Base-by-base conservation (phyloP, 768 basidiomycete species). In the Leccinum variicolor region DNA sequence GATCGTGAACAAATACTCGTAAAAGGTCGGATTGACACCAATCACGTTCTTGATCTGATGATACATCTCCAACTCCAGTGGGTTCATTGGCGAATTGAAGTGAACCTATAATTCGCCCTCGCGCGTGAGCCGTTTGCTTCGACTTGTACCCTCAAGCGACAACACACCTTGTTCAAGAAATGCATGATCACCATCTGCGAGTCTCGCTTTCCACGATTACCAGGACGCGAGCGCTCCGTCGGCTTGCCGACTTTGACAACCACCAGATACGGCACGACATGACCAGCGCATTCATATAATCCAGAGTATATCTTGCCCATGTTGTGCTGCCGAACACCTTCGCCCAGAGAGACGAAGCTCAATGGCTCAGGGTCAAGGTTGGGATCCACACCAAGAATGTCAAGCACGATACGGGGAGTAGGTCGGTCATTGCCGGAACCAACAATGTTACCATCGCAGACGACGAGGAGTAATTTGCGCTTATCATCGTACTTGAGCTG, bases 11-110 rank as follows among this genome's bases (percentile, higher is more conserved):
- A 94, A 63, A 66, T 95, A 98, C 74, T 98, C 97, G 74, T 98
- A 99, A 76, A 98, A 98, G 0, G 93, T 88, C 3, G 96, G 97
- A 74, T 99, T 97, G 67, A 99, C 94, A 73, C 97, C 97, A 65
- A 99, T 98, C 54, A 98, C 94, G 67, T 99, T 99, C 83, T 98
- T 94, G 81, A 98, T 94, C 74, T 99, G 97, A 71, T 98, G 97
- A 69, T 94, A 98, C 78, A 99, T 96, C 77, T 99, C 97, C 53
- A 99, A 76, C 75, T 99, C 97, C 60, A 96, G 75, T 1, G 97
- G 97, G 67, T 90, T 92, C 97, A 99, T 98, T 0, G 94, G 88
- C 21, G 92, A 74, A 71, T 95, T 92, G 74, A 96, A 98, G 74
- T 98, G 97, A 47, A 98, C 97, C 92, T 94, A 58, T 25, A 3